Base-by-base conservation (phyloP, 176 grass and related monocot species). In the Pharus latifolius region DNA sequence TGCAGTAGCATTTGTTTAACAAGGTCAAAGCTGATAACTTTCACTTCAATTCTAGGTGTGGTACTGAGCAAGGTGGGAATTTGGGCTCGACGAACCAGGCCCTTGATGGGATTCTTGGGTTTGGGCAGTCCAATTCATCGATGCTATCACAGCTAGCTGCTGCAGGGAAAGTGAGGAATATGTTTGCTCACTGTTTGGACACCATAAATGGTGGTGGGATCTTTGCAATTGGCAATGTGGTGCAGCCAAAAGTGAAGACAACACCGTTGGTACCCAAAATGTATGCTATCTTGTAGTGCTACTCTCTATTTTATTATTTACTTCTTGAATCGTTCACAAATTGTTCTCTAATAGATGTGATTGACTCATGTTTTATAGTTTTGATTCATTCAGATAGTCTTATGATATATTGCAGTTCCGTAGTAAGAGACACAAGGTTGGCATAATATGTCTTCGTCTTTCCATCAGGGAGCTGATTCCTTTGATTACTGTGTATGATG, bases 61-160 rank as follows among this genome's bases (percentile, higher is more conserved):
- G 94, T 25, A 86, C 89, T 26, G 75, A 97, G 66, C 84, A 90
- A 37, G 87, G 82, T 80, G 94, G 94, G 55, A 89, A 83, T 82
- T 63, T 97, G 74, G 89, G 86, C 29, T 88, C 89, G 26, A 78
- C 89, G 4, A 75, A 2, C 31, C 74, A 85, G 83, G 94, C 94
- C 1, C 83, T 97, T 38, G 94, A 97, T 47, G 94, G 94, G 62
- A 97, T 97, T 77, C 78, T 97, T 51, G 94, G 94, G 65, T 97
- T 97, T 52, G 94, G 94, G 20, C 94, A 97, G 60, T 33, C 94
- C 15, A 90, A 92, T 67, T 68, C 86, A 13, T 97, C 94, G 2
- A 60, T 97, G 76, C 60, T 97, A 4, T 90, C 94, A 7, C 94
- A 97, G 60, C 67, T 97, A 25, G 84, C 86, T 63, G 55, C 78